A percentile compares a stretch with the other conserved stretches of the same genome.
These are phyloP conservation scores for Hemisphaericaspora subhashii DNA, from an alignment of 1,139 yeast genomes.

Conservation along the genomic window DNA sequence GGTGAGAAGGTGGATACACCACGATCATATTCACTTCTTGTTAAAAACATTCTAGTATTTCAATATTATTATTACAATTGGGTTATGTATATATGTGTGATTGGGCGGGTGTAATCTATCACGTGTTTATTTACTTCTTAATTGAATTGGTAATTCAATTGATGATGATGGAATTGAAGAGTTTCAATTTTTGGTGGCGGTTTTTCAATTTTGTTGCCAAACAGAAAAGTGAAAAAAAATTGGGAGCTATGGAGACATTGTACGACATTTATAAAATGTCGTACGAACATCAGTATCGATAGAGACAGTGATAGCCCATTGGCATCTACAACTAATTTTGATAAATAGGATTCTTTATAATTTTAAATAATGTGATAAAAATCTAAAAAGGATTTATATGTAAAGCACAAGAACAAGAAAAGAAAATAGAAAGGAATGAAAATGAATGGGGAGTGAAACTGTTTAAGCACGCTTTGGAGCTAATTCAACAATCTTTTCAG, in stretches of 20 bases:
- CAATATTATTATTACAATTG: background rate
- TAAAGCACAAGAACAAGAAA: background rate
- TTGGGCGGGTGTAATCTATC: background rate
- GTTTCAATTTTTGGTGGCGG: conserved; percentile 12
- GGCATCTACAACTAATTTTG: background rate
- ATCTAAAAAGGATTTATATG: conserved; percentile 2
- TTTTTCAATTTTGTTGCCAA: background rate
- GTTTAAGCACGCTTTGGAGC: conserved; percentile 30
- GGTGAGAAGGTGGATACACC: conserved; percentile 99
- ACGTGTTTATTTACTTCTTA: too few species aligned
- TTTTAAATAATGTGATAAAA: conserved; percentile 1
- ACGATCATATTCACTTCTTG: conserved; percentile 98
- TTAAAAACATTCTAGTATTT: conserved; percentile 71
- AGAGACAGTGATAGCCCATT: too few species aligned
- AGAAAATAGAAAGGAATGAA: conserved; percentile 1
- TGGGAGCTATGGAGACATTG: background rate
- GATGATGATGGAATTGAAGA: background rate
- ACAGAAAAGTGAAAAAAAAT: background rate
- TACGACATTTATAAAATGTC: background rate
- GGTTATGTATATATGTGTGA: background rate
- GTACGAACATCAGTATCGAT: too few species aligned
- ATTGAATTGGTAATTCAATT: background rate
- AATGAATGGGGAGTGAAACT: background rate
- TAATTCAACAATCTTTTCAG: conserved; percentile 87
- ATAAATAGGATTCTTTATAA: background rate